These are phyloP conservation scores for Pleurotus cornucopiae DNA, from an alignment of 768 basidiomycete species.

Conservation along the genomic window DNA sequence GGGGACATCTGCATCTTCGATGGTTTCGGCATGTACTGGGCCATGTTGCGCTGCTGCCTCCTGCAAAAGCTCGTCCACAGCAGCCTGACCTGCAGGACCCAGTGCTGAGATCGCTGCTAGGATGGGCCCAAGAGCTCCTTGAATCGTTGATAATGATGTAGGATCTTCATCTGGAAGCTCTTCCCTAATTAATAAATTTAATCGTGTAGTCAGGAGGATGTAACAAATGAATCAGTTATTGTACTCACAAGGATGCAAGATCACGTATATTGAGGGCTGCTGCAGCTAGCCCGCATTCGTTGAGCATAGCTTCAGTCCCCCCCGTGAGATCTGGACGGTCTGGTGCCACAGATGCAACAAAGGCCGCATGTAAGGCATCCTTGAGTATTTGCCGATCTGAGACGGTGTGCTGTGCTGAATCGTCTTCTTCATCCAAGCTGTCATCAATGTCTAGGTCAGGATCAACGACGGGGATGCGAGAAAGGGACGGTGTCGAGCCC, in stretches of 20 bases:
- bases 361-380: background rate
- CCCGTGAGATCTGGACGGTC: background rate
- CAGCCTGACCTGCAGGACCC: background rate
- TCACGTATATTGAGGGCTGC: background rate
- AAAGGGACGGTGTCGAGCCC: background rate
- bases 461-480: background rate
- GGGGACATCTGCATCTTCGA: background rate
- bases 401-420: background rate
- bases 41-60: background rate
- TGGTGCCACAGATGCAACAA: background rate
- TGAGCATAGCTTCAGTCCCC: background rate
- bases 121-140: background rate
- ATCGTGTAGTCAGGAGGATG: background rate
- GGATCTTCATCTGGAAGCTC: background rate
- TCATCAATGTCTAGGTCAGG: background rate
- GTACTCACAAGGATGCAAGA: background rate
- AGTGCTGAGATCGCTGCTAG: background rate
- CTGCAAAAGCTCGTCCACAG: background rate
- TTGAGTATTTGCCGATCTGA: background rate
- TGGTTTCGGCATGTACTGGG: slow-evolving; percentile 3
- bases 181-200: background rate
- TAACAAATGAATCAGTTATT: background rate
- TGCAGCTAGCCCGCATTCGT: background rate
- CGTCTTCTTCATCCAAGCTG: background rate
- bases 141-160: background rate